A percentile compares a stretch with the other conserved stretches of the same genome.
Evolutionary conservation across 2,329 filamentous ascomycete genomes (phyloP).

Genomic region (Pseudonectria buxi): DNA sequence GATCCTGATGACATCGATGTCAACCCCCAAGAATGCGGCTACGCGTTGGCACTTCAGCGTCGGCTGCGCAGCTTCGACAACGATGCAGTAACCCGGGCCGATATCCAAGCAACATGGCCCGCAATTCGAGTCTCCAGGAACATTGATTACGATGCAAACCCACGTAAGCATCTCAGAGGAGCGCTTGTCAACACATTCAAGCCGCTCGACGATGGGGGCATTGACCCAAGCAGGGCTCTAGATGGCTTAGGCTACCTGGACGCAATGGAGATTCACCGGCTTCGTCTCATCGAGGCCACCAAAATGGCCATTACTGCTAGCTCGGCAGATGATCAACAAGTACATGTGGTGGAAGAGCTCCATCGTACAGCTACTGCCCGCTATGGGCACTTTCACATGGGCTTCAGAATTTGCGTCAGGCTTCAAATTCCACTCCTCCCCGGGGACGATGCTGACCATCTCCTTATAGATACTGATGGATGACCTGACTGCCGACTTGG

Average conservation of each 20-base stretch:
- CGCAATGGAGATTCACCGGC: conserved; percentile 26
- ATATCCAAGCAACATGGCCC: conserved; percentile 15
- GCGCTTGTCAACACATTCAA: conserved; percentile 22
- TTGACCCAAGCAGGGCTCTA: conserved; percentile 20
- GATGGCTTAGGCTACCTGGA: conserved; percentile 27
- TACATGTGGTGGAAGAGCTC: conserved; percentile 23
- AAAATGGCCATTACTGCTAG: conserved; percentile 8
- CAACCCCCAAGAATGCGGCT: conserved; percentile 25
- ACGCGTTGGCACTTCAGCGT: conserved; percentile 24
- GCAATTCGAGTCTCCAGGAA: conserved; percentile 8
- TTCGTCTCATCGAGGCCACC: conserved; percentile 20
- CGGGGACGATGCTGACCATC: conserved; percentile 1
- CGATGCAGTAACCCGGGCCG: conserved; percentile 11
- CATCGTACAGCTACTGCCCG: conserved; percentile 21
- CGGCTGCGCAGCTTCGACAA: conserved; percentile 27
- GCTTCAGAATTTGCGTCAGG: conserved; percentile 28
- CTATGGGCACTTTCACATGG: conserved; percentile 26
- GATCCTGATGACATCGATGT: conserved; percentile 9
- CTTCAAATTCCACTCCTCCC: neutral
- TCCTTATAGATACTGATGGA: conserved; percentile 22
- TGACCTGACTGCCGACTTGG: conserved; percentile 9
- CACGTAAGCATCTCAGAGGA: conserved; percentile 21
- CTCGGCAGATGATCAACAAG: conserved; percentile 6
- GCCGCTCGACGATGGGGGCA: conserved; percentile 19
- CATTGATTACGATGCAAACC: conserved; percentile 19